phyloP scores from a whole-genome alignment of 1,284 basidiomycete species.

The Microbotryomycetes sp. region DNA sequence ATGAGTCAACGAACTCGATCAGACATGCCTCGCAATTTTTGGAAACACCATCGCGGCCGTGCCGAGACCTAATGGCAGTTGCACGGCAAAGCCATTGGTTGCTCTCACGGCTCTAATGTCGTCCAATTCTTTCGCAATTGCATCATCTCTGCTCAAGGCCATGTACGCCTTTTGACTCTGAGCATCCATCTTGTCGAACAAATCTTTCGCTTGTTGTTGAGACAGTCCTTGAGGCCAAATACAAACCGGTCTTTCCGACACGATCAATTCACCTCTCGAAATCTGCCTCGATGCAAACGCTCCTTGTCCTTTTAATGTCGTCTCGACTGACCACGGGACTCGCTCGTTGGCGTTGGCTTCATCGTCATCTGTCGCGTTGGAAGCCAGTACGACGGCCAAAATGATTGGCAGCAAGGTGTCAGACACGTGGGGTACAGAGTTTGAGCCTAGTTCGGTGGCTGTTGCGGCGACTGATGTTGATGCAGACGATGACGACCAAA shows the following conservation, averaged over 20 bases:
- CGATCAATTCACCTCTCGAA: slow-evolving; percentile 25
- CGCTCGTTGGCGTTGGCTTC: slow-evolving; percentile 3
- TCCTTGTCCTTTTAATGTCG: slow-evolving; percentile 26
- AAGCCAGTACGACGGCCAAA: slow-evolving; percentile 19
- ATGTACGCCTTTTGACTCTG: slow-evolving; percentile 25
- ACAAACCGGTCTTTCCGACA: slow-evolving; percentile 33
- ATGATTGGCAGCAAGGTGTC: slow-evolving; percentile 12
- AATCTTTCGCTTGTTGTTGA: slow-evolving; percentile 13
- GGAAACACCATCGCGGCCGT: slow-evolving; percentile 21
- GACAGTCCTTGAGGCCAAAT: slow-evolving; percentile 31
- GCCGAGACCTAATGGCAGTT: slow-evolving; percentile 17
- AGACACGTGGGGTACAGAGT: not conserved
- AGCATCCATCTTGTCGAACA: slow-evolving; percentile 18
- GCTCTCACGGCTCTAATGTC: slow-evolving; percentile 30
- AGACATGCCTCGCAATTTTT: slow-evolving; percentile 20
- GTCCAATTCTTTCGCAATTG: slow-evolving; percentile 11
- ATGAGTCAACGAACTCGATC: not conserved
- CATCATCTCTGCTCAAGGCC: slow-evolving; percentile 12
- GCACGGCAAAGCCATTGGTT: slow-evolving; percentile 36
- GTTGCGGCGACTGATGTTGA: not conserved
- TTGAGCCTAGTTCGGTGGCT: not conserved
- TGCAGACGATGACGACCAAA: not conserved
- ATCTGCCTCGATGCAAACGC: slow-evolving; percentile 25
- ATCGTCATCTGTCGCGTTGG: slow-evolving; percentile 12
- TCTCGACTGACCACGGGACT: slow-evolving; percentile 19